A percentile compares a stretch with the other conserved stretches of the same genome.
phyloP scores from a whole-genome alignment of 495 filamentous ascomycete genomes.

The Podospora anserina region DNA sequence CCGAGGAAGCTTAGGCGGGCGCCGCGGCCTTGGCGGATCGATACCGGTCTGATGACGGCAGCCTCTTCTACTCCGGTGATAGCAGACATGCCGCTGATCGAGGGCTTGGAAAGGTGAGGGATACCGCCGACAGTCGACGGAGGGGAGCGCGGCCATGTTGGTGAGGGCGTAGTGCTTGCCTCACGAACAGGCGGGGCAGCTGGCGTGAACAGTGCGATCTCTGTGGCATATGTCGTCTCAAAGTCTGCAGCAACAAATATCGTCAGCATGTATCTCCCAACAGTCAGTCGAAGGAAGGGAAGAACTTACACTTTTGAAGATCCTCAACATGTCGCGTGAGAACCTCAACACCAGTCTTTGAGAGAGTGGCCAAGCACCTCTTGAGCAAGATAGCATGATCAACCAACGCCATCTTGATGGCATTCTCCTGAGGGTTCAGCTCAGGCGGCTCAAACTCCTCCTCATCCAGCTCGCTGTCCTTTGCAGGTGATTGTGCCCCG shows the following conservation, averaged over 20 bases:
- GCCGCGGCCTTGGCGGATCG: conserved; percentile 38
- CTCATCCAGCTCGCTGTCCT: conserved; percentile 43
- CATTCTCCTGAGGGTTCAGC: conserved; percentile 69
- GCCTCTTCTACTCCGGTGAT: conserved; percentile 37
- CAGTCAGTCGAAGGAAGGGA: conserved; percentile 8
- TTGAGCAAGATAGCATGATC: conserved; percentile 88
- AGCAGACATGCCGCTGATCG: conserved; percentile 9
- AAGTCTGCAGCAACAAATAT: conserved; percentile 43
- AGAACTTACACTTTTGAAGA: conserved; percentile 50
- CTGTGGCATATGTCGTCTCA: conserved; percentile 59
- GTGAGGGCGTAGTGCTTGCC: conserved; percentile 34
- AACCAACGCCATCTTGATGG: conserved; percentile 78
- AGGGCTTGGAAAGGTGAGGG: conserved; percentile 19
- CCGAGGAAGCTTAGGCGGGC: conserved; percentile 49
- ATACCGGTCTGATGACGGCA: conserved; percentile 36
- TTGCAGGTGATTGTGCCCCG: conserved; percentile 46
- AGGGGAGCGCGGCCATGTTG: conserved; percentile 43
- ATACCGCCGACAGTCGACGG: conserved; percentile 23
- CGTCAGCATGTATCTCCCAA: not conserved
- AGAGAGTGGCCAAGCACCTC: conserved; percentile 69
- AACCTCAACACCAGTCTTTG: conserved; percentile 55
- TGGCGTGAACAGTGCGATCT: conserved; percentile 56
- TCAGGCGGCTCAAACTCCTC: conserved; percentile 49
- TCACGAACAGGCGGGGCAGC: conserved; percentile 33
- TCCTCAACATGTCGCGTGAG: conserved; percentile 43